Base-by-base conservation (phyloP, 192 early-diverging fungal species). In the Martensiomyces pterosporus region DNA sequence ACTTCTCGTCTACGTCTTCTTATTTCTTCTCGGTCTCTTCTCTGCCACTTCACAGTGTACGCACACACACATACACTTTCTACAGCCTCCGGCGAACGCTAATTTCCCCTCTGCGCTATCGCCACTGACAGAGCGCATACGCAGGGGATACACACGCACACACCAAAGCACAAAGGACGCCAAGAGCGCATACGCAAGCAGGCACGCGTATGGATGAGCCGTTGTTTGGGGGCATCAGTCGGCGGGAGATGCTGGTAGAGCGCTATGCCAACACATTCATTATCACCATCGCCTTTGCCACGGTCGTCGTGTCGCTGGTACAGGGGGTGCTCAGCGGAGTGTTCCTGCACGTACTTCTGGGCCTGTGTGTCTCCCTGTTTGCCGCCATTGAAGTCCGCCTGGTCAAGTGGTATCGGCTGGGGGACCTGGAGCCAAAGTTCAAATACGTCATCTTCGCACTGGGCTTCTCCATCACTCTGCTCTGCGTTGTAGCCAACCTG, bases 141-240 rank as follows among this genome's bases (percentile, higher is more conserved):
- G n/a, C n/a, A n/a, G n/a, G n/a, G n/a, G n/a, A n/a, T n/a, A n/a
- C n/a, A n/a, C n/a, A n/a, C n/a, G n/a, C n/a, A n/a, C n/a, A n/a
- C n/a, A n/a, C n/a, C n/a, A n/a, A n/a, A n/a, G n/a, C n/a, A n/a
- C n/a, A n/a, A n/a, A n/a, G n/a, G n/a, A n/a, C n/a, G n/a, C n/a
- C n/a, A n/a, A n/a, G n/a, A n/a, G n/a, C n/a, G n/a, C n/a, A n/a
- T n/a, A n/a, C n/a, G n/a, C n/a, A n/a, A n/a, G n/a, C n/a, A n/a
- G n/a, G n/a, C n/a, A n/a, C n/a, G n/a, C n/a, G n/a, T 4, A 62
- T 76, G 71, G 76, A 76, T 33, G 76, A 75, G 50, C 72, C 76
- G 25, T 35, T 77, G 43, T 77, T 77, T 43, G 75, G 75, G 12
- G 72, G 75, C n/a, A 46, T 47, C 43, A 75, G 64, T 26, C 65